These are phyloP conservation scores for Capniomyces stellatus DNA, from an alignment of 371 early-diverging fungal species.

Conservation along the genomic window DNA sequence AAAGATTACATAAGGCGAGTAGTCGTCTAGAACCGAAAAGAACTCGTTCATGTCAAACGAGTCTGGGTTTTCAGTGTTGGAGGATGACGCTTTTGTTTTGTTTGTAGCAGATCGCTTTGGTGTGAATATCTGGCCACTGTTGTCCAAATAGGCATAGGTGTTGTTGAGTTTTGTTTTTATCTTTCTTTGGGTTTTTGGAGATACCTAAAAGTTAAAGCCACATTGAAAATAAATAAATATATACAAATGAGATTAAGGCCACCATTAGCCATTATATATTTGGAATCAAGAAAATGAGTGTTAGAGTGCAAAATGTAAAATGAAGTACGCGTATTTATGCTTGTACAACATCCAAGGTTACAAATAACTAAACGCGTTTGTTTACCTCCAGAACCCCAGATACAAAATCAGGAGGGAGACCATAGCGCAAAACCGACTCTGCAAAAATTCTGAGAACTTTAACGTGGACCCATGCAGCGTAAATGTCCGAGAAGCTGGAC, in stretches of 20 bases:
- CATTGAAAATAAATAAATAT: too few relatives aligned
- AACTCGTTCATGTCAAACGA: slow-evolving; percentile 60
- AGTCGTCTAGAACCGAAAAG: slow-evolving; percentile 61
- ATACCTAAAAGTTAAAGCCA: too few relatives aligned
- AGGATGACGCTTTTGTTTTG: slow-evolving; percentile 22
- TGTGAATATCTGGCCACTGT: slow-evolving; percentile 26
- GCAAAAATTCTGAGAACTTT: slow-evolving; percentile 86
- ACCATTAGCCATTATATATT: too few relatives aligned
- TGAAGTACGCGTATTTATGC: too few relatives aligned
- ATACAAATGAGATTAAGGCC: too few relatives aligned
- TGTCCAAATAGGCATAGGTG: slow-evolving; percentile 46
- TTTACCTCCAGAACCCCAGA: slow-evolving; percentile 24
- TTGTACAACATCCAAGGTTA: too few relatives aligned
- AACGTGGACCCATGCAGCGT: slow-evolving; percentile 77
- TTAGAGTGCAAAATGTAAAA: too few relatives aligned
- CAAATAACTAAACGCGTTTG: too few relatives aligned
- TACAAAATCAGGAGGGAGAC: slow-evolving; percentile 86
- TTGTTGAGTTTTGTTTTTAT: slow-evolving; percentile 45
- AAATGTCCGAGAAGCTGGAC: slow-evolving; percentile 85
- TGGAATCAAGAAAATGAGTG: too few relatives aligned
- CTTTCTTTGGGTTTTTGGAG: slow-evolving; percentile 53
- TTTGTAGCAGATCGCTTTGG: slow-evolving; percentile 10
- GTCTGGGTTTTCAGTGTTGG: slow-evolving; percentile 30
- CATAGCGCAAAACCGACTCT: slow-evolving; percentile 92
- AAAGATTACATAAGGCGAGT: slow-evolving; percentile 77